A percentile compares a stretch with the other conserved stretches of the same genome.
Evolutionary conservation across 768 basidiomycete species (phyloP).

Genomic region (Psilocybe azurescens): DNA sequence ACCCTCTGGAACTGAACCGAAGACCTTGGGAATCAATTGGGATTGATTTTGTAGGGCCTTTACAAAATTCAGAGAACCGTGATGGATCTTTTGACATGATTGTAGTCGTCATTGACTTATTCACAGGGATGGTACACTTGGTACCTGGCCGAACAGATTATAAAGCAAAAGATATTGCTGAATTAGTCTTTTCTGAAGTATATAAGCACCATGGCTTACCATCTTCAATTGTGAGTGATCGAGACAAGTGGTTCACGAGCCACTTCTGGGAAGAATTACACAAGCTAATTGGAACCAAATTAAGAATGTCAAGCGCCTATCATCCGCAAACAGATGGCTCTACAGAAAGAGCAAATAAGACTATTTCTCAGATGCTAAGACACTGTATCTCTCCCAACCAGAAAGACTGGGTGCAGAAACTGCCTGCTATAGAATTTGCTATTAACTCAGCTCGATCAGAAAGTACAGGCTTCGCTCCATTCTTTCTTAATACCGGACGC

Average conservation of each 20-base stretch:
- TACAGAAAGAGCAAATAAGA: constrained; percentile 23
- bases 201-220: constrained; percentile 20
- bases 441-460: constrained; percentile 26
- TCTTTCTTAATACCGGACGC: constrained; percentile 29
- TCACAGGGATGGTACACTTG: constrained; percentile 18
- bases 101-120: constrained; percentile 13
- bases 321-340: constrained; percentile 19
- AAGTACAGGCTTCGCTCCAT: constrained; percentile 28
- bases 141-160: constrained; percentile 11
- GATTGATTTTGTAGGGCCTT: constrained; percentile 20
- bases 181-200: constrained; percentile 14
- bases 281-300: constrained; percentile 13
- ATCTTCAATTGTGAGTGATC: constrained; percentile 12
- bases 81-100: constrained; percentile 15
- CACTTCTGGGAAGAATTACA: constrained; percentile 16
- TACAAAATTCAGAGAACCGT: constrained; percentile 13
- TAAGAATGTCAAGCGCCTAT: constrained; percentile 16
- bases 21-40: constrained; percentile 20
- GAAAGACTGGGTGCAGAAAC: constrained; percentile 33
- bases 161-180: constrained; percentile 15
- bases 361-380: constrained; percentile 24
- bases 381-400: constrained; percentile 32
- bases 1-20: constrained; percentile 9
- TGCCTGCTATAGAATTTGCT: constrained; percentile 32
- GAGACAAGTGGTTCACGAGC: constrained; percentile 17